Base-by-base conservation (phyloP, 1,139 yeast species). In the Suzukiozyma palmioleophila region DNA sequence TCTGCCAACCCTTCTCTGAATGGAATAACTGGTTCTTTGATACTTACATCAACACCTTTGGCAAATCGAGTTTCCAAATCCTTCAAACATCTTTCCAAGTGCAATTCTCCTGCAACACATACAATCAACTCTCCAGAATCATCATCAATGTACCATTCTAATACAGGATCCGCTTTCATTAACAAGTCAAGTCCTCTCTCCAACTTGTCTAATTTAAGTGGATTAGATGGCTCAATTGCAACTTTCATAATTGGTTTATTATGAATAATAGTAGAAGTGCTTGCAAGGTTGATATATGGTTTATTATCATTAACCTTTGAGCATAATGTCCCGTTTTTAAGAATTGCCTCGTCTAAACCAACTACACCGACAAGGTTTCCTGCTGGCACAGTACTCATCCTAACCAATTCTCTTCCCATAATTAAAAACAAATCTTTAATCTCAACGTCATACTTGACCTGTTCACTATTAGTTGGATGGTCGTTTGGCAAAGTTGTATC, bases 311-410 rank as follows among this genome's bases (percentile, higher is more conserved):
- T 70, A 53, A 45, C 71, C 50, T 62, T 54, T 0, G 73, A 59
- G 13, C 85, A 72, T 34, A 92, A 60, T 0, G 98, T 89, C 37
- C 96, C 98, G 55, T 83, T 87, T 59, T 94, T 94, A 47, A 92
- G 64, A 24, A 92, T 76, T 38, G 79, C 79, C 9, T 86, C 85
- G 15, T 84, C 96, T 32, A 94, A 70, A 0, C 98, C 98, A 22
- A 89, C 94, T 39, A 94, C 84, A 36, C 97, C 99, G 7, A 88
- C 95, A 48, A 94, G 88, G 50, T 86, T 88, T 27, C 99, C 99
- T 1, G 97, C 94, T 1, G 96, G 96, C 3, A 92, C 97, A 10
- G 72, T 74, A 25, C 82, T 75, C 50, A 94, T 70, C 10, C 88
- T 72, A 2, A 89, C 80, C 40, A 92, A 69, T 45, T 92, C 97